Conservation (phyloP, 2,329 filamentous ascomycete species). For the Colletotrichum costaricense region DNA sequence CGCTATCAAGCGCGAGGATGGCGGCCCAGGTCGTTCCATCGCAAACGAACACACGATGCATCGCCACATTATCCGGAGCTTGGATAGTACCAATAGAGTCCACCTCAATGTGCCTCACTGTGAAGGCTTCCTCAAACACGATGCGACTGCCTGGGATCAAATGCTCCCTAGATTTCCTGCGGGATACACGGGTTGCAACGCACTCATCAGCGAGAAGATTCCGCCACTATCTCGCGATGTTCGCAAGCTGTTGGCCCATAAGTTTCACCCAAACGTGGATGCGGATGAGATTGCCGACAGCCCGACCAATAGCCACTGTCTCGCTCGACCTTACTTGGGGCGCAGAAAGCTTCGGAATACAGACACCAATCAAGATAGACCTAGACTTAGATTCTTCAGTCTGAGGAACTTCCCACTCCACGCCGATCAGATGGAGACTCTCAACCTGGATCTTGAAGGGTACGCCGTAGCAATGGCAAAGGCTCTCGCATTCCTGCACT, state of each 20-base stretch:
- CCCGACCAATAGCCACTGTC: slow-evolving; percentile 54
- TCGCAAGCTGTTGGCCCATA: slow-evolving; percentile 37
- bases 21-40: slow-evolving; percentile 31
- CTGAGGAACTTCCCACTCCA: slow-evolving; percentile 63
- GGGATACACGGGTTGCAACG: slow-evolving; percentile 39
- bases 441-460: slow-evolving; percentile 45
- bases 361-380: background rate
- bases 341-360: slow-evolving; percentile 38
- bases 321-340: slow-evolving; percentile 62
- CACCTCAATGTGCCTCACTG: slow-evolving; percentile 4
- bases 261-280: slow-evolving; percentile 31
- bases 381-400: slow-evolving; percentile 44
- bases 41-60: slow-evolving; percentile 36
- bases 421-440: slow-evolving; percentile 59
- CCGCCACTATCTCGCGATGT: slow-evolving; percentile 33
- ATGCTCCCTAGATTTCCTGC: slow-evolving; percentile 39
- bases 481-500: slow-evolving; percentile 62
- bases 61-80: background rate
- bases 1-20: slow-evolving; percentile 37
- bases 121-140: background rate
- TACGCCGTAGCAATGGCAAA: slow-evolving; percentile 61
- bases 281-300: slow-evolving; percentile 35
- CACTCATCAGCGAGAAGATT: slow-evolving; percentile 45
- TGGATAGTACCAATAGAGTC: background rate
- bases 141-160: slow-evolving; percentile 26